Conservation (phyloP, 129 eudicot genomes). For the Pulicaria dysenterica region DNA sequence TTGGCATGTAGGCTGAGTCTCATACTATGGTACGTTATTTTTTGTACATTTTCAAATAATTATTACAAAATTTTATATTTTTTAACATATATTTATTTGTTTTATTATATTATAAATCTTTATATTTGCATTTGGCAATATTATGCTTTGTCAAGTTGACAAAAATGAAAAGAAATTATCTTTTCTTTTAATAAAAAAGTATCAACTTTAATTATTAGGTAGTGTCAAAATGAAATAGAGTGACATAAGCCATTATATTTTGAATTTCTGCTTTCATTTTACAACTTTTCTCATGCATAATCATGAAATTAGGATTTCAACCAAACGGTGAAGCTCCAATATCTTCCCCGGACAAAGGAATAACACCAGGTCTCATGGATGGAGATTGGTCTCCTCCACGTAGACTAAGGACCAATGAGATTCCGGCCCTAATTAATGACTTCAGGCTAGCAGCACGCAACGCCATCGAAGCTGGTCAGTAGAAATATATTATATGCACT, state of each 20-base stretch:
- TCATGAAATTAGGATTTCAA: slow-evolving; percentile 37
- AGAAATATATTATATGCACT: neutral
- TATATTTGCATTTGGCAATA: too few species aligned
- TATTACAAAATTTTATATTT: neutral
- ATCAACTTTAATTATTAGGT: neutral
- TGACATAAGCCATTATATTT: neutral
- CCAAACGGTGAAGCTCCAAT: slow-evolving; percentile 51
- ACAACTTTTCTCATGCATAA: neutral
- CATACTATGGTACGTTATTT: slow-evolving; percentile 33
- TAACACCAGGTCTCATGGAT: slow-evolving; percentile 41
- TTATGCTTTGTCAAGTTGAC: neutral
- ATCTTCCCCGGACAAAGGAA: slow-evolving; percentile 47
- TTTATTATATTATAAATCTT: too few species aligned
- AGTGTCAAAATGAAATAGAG: too few species aligned
- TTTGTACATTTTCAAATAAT: neutral
- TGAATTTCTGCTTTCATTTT: neutral
- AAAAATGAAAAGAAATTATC: neutral
- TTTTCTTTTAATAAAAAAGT: neutral
- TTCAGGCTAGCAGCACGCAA: slow-evolving; percentile 53
- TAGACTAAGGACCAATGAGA: slow-evolving; percentile 41
- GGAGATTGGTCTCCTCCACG: slow-evolving; percentile 60
- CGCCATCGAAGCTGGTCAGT: slow-evolving; percentile 54
- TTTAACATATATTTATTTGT: neutral
- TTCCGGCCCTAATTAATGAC: slow-evolving; percentile 42
- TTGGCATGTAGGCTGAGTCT: slow-evolving; percentile 48